These are phyloP conservation scores for Plectosphaerella cucumerina DNA, from an alignment of 2,329 filamentous ascomycete genomes.

Conservation along the genomic window DNA sequence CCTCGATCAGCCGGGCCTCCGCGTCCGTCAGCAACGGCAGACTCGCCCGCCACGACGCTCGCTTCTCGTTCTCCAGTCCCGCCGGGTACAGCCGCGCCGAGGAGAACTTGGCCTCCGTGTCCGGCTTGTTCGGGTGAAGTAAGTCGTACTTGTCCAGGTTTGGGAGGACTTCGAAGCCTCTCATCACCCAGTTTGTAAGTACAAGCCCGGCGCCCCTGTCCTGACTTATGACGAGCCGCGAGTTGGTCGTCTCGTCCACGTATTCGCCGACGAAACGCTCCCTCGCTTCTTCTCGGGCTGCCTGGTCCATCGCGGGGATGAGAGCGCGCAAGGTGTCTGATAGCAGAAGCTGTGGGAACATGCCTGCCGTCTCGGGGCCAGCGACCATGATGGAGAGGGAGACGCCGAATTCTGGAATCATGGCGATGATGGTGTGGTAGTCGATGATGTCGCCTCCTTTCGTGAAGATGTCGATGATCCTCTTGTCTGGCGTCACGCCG, in stretches of 20 bases:
- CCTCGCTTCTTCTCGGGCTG: conserved; percentile 29
- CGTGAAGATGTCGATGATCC: conserved; percentile 40
- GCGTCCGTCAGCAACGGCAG: conserved; percentile 10
- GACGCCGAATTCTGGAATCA: conserved; percentile 43
- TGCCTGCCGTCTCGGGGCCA: conserved; percentile 17
- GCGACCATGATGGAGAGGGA: conserved; percentile 34
- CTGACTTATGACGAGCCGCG: conserved; percentile 30
- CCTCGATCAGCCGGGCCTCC: neutral
- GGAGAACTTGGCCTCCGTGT: conserved; percentile 2
- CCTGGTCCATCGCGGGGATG: conserved; percentile 36
- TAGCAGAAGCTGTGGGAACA: conserved; percentile 5
- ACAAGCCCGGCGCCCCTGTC: conserved; percentile 34
- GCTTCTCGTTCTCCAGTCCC: conserved; percentile 3
- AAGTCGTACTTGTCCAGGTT: conserved; percentile 24
- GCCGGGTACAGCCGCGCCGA: conserved; percentile 15
- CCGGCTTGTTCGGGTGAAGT: conserved; percentile 1
- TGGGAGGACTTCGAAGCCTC: conserved; percentile 33
- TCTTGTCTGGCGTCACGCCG: conserved; percentile 29
- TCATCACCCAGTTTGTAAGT: conserved; percentile 32
- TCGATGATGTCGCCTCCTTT: conserved; percentile 38
- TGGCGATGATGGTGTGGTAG: conserved; percentile 33
- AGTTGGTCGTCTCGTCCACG: conserved; percentile 29
- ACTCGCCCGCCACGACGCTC: conserved; percentile 26
- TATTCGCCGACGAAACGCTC: conserved; percentile 31
- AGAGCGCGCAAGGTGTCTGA: conserved; percentile 24